These are phyloP conservation scores for Aspergillus fumigatus DNA, from an alignment of 2,329 filamentous ascomycete species.

Conservation along the genomic window DNA sequence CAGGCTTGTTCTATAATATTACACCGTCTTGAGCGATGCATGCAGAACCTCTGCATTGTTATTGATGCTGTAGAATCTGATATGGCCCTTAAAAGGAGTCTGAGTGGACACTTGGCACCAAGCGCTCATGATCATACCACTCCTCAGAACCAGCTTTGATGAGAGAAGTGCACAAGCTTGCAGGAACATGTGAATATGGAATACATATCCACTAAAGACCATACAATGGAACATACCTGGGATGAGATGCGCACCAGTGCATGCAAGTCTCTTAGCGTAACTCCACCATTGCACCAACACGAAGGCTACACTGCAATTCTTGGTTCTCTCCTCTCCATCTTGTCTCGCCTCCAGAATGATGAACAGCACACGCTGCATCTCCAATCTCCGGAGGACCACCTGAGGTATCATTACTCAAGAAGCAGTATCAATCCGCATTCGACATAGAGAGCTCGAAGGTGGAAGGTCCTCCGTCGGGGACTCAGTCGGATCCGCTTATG, in stretches of 20 bases:
- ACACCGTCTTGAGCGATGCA: neutral
- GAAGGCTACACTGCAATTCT: neutral
- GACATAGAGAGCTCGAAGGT: neutral
- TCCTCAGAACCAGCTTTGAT: neutral
- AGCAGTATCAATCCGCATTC: neutral
- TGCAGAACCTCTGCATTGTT: neutral
- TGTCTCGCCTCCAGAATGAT: neutral
- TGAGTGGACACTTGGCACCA: too few species aligned
- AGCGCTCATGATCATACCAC: neutral
- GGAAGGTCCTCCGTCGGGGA: neutral
- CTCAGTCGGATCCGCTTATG: neutral
- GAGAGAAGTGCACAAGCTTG: neutral
- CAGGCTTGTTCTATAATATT: neutral
- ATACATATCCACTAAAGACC: neutral
- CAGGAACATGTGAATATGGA: neutral
- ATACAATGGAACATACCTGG: neutral
- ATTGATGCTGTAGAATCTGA: neutral
- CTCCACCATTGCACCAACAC: neutral
- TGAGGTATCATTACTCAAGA: neutral
- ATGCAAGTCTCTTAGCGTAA: neutral
- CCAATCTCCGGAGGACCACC: neutral
- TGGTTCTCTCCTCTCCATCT: neutral
- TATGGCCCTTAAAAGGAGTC: neutral
- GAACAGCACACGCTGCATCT: neutral
- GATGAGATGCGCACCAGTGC: neutral